Evolutionary conservation across 2,329 filamentous ascomycete species (phyloP).

Genomic region (Septoria petroselini): DNA sequence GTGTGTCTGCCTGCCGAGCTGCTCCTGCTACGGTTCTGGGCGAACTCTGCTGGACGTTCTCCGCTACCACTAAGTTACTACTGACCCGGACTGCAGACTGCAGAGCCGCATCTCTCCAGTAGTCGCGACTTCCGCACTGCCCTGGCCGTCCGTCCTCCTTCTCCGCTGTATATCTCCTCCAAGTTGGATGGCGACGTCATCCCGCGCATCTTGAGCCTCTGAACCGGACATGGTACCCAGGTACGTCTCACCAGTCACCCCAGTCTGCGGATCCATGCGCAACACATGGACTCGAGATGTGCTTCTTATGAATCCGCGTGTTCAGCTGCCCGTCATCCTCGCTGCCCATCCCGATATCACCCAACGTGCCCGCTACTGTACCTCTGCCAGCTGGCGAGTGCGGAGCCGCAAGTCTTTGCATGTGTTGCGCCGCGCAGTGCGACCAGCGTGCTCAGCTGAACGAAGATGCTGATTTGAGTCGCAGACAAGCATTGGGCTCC

Average conservation of each 20-base stretch:
- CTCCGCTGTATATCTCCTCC: no score
- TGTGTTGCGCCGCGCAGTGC: slow-evolving; percentile 3
- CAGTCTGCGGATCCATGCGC: slow-evolving; percentile 7
- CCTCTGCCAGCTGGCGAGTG: no score
- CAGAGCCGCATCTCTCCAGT: no score
- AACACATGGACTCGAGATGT: not conserved
- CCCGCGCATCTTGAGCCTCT: not conserved
- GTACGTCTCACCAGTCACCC: not conserved
- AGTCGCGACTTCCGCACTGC: no score
- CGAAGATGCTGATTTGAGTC: slow-evolving; percentile 4
- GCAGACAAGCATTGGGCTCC: slow-evolving; percentile 1
- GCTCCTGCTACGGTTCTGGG: no score
- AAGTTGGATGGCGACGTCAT: not conserved
- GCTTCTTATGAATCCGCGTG: not conserved
- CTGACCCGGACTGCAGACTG: no score
- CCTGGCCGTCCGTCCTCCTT: no score
- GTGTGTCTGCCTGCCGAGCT: no score
- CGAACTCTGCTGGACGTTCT: no score
- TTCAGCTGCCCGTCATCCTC: not conserved
- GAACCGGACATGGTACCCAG: slow-evolving; percentile 5
- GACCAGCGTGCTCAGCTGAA: slow-evolving; percentile 10
- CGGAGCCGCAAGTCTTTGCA: not conserved
- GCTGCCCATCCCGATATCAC: slow-evolving; percentile 2
- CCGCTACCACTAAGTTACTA: no score
- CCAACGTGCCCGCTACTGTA: not conserved